A percentile compares a stretch with the other conserved stretches of the same genome.
Conservation (phyloP, 208 protist species). For the Wallacemonas sp. region DNA sequence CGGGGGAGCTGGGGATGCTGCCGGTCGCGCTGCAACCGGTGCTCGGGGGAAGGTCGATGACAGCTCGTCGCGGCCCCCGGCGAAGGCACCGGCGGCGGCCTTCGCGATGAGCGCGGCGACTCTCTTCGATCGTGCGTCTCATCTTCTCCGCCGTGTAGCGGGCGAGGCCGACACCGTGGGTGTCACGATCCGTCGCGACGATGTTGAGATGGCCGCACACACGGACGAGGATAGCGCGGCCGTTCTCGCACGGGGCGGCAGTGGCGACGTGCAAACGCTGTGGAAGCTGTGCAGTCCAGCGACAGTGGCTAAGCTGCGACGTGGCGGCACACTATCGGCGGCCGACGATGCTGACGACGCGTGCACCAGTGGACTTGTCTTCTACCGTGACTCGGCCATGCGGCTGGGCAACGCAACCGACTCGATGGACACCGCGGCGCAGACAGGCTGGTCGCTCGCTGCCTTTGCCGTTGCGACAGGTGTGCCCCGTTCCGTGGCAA, state of each 20-base stretch:
- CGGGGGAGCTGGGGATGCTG: not conserved
- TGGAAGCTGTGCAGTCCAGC: slow-evolving; percentile 63
- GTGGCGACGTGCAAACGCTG: slow-evolving; percentile 37
- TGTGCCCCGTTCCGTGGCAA: slow-evolving; percentile 34
- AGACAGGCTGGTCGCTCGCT: slow-evolving; percentile 47
- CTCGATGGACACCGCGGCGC: slow-evolving; percentile 5
- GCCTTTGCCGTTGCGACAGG: slow-evolving; percentile 57
- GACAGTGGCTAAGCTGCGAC: slow-evolving; percentile 36
- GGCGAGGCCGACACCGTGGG: too few relatives aligned
- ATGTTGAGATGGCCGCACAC: not conserved
- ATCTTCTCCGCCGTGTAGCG: too few relatives aligned
- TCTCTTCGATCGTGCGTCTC: too few relatives aligned
- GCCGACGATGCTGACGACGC: slow-evolving; percentile 42
- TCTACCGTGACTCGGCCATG: slow-evolving; percentile 47
- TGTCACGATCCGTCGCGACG: too few relatives aligned
- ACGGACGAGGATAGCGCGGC: not conserved
- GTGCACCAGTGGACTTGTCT: slow-evolving; percentile 51
- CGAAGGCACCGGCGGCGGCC: too few relatives aligned
- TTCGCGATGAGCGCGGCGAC: too few relatives aligned
- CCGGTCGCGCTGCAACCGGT: too few relatives aligned
- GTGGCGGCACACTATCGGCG: slow-evolving; percentile 18
- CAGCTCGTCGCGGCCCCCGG: too few relatives aligned
- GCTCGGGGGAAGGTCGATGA: too few relatives aligned
- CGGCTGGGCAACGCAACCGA: slow-evolving; percentile 14
- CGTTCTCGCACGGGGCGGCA: not conserved